phyloP scores from a whole-genome alignment of 805 yeast genomes.

The Suhomyces xylopsoci region DNA sequence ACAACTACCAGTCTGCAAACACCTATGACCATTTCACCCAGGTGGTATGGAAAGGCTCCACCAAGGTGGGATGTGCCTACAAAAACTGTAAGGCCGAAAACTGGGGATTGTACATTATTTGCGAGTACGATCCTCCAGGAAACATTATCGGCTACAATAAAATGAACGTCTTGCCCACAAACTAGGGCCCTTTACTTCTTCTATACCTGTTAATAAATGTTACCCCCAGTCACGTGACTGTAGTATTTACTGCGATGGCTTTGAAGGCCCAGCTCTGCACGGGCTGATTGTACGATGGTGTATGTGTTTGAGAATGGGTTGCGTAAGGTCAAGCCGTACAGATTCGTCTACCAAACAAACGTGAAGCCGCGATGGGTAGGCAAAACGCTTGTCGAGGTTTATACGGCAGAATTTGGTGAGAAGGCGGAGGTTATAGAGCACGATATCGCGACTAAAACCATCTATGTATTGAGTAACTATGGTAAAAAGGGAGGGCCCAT shows the following conservation, averaged over 20 bases:
- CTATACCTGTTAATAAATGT: neutral
- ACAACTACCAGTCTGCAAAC: conserved; percentile 22
- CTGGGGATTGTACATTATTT: conserved; percentile 33
- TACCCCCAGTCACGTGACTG: neutral
- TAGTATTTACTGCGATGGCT: neutral
- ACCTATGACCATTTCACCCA: conserved; percentile 32
- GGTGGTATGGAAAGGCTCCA: conserved; percentile 29
- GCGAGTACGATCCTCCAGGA: conserved; percentile 36
- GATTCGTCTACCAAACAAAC: conserved; percentile 26
- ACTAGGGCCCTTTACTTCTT: neutral
- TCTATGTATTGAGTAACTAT: conserved; percentile 23
- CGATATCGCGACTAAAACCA: conserved; percentile 22
- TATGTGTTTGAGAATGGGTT: conserved; percentile 25
- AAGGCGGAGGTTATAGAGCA: conserved; percentile 16
- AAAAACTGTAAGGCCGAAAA: conserved; percentile 27
- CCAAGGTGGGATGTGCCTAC: conserved; percentile 31
- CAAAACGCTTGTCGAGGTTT: conserved; percentile 28
- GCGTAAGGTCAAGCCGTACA: conserved; percentile 37
- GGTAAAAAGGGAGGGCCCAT: conserved; percentile 17
- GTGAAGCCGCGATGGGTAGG: conserved; percentile 41
- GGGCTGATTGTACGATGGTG: neutral
- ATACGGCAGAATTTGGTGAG: conserved; percentile 35
- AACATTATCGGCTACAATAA: conserved; percentile 29
- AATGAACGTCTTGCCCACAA: conserved; percentile 24
- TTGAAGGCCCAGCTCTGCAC: neutral